Evolutionary conservation across 257 asterid species (phyloP).

Genomic region (Oldenlandia corymbosa): DNA sequence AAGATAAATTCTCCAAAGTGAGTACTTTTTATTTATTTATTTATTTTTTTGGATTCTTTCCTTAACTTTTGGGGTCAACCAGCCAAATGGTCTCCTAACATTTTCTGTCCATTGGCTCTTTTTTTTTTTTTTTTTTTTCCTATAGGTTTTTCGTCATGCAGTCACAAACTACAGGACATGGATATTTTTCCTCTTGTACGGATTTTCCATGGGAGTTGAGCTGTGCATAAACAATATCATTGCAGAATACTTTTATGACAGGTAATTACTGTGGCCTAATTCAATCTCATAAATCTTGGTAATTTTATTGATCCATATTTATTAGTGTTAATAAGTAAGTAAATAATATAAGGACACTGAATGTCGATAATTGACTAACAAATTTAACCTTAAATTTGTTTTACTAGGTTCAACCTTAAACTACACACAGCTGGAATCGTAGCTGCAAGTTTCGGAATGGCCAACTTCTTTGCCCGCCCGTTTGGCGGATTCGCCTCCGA

Average conservation of each 20-base stretch:
- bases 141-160: slow-evolving; percentile 42
- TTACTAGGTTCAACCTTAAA: slow-evolving; percentile 43
- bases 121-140: too few relatives aligned
- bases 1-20: slow-evolving; percentile 45
- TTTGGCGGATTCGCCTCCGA: slow-evolving; percentile 50
- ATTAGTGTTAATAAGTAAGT: too few relatives aligned
- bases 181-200: slow-evolving; percentile 50
- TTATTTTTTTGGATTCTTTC: too few relatives aligned
- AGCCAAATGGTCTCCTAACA: too few relatives aligned
- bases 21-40: not conserved
- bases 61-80: too few relatives aligned
- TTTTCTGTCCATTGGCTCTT: not conserved
- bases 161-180: slow-evolving; percentile 53
- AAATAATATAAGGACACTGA: too few relatives aligned
- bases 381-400: too few relatives aligned
- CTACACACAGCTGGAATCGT: slow-evolving; percentile 50
- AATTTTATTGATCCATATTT: too few relatives aligned
- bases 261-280: too few relatives aligned
- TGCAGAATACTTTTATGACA: slow-evolving; percentile 53
- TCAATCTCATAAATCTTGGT: too few relatives aligned
- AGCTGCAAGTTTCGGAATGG: slow-evolving; percentile 61
- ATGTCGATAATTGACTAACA: too few relatives aligned
- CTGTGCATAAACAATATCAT: slow-evolving; percentile 47
- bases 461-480: slow-evolving; percentile 44
- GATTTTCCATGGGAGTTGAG: slow-evolving; percentile 60